phyloP scores from a whole-genome alignment of 345 rosid genomes.

The Eucalyptus viminalis region DNA sequence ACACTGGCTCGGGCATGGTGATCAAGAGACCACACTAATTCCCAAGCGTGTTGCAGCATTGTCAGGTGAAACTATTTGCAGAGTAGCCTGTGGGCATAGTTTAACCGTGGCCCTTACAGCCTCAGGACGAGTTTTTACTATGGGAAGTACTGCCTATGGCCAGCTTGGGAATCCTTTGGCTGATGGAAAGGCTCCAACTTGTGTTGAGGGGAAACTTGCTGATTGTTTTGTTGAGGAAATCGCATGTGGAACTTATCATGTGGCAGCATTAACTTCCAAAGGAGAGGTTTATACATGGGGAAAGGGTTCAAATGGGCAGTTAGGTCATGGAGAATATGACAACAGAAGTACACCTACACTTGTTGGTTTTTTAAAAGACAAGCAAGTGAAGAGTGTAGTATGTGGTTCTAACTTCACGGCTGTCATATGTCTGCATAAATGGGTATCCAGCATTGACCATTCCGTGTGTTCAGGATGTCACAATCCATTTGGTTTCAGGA shows the following conservation, averaged over 20 bases:
- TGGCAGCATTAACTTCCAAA: constrained; percentile 61
- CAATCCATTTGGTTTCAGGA: constrained; percentile 67
- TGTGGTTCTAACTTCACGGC: constrained; percentile 83
- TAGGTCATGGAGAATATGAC: constrained; percentile 71
- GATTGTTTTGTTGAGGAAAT: constrained; percentile 50
- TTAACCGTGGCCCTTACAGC: constrained; percentile 65
- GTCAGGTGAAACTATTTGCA: constrained; percentile 31
- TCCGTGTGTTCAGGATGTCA: constrained; percentile 76
- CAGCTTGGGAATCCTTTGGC: constrained; percentile 62
- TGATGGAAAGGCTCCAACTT: constrained; percentile 38
- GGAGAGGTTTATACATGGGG: constrained; percentile 83
- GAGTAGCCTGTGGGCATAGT: constrained; percentile 60
- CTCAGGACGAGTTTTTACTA: constrained; percentile 65
- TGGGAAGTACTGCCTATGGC: constrained; percentile 66
- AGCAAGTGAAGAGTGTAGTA: constrained; percentile 55
- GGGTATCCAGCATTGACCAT: constrained; percentile 57
- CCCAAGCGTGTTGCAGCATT: constrained; percentile 43
- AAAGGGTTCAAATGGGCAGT: constrained; percentile 65
- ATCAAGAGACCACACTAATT: constrained; percentile 40
- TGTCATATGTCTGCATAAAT: constrained; percentile 61
- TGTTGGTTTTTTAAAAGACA: constrained; percentile 54
- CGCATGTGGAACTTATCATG: constrained; percentile 74
- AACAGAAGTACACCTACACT: constrained; percentile 42
- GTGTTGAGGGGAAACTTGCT: constrained; percentile 47
- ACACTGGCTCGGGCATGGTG: constrained; percentile 74